Evolutionary conservation across 2,329 filamentous ascomycete genomes (phyloP).

Genomic region (Verticillium nubilum): DNA sequence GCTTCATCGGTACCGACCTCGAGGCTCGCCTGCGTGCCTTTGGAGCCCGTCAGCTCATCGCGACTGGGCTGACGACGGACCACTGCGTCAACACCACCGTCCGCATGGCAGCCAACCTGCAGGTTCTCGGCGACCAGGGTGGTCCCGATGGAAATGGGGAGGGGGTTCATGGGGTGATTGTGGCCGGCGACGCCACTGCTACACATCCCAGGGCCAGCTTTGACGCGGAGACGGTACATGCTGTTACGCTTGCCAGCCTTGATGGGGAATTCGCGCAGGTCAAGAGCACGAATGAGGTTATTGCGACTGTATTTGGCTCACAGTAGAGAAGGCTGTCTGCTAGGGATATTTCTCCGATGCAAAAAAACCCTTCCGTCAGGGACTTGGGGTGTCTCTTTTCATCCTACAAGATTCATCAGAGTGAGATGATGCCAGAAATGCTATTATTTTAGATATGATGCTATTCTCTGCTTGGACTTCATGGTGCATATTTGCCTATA

Average conservation of each 20-base stretch:
- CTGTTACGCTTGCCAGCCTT: conserved; percentile 36
- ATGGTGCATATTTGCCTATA: too few species aligned
- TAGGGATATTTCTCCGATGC: background rate
- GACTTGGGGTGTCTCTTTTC: too few species aligned
- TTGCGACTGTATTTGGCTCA: background rate
- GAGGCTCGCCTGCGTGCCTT: conserved; percentile 26
- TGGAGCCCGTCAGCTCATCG: conserved; percentile 29
- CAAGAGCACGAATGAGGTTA: conserved; percentile 26
- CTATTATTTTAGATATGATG: too few species aligned
- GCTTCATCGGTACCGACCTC: conserved; percentile 38
- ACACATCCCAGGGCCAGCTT: conserved; percentile 34
- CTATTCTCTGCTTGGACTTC: too few species aligned
- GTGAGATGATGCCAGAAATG: too few species aligned
- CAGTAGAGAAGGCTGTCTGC: background rate
- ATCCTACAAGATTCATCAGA: too few species aligned
- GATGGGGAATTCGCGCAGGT: conserved; percentile 39
- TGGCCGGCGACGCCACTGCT: conserved; percentile 40
- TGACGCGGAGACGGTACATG: conserved; percentile 39
- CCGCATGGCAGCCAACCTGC: conserved; percentile 40
- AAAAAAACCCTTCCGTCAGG: too few species aligned
- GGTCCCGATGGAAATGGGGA: conserved; percentile 20
- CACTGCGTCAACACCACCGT: conserved; percentile 43
- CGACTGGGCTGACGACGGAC: conserved; percentile 39
- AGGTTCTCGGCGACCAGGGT: conserved; percentile 29
- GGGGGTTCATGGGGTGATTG: conserved; percentile 23